These are phyloP conservation scores for Trichophyton verrucosum DNA, from an alignment of 2,329 filamentous ascomycete genomes.

Conservation along the genomic window DNA sequence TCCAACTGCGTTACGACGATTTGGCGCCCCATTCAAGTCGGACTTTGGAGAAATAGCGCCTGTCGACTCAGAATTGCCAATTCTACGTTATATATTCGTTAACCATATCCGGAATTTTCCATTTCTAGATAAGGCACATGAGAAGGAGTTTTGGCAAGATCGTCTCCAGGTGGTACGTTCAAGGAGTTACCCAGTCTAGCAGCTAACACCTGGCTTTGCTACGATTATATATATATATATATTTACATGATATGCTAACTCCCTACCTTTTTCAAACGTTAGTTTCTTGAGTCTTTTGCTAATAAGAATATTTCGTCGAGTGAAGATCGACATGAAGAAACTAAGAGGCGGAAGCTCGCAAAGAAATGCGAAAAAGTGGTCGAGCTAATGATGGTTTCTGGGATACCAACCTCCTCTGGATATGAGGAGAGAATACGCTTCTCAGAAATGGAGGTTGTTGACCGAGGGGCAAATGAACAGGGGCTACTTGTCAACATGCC, in stretches of 20 bases:
- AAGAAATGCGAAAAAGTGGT: slow-evolving; percentile 90
- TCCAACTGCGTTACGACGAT: slow-evolving; percentile 84
- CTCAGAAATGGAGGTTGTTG: slow-evolving; percentile 91
- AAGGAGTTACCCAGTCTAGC: background rate
- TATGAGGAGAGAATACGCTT: slow-evolving; percentile 97
- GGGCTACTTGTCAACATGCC: slow-evolving; percentile 77
- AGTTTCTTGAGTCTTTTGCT: slow-evolving; percentile 96
- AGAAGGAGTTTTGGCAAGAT: slow-evolving; percentile 99
- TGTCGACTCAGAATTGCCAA: slow-evolving; percentile 82
- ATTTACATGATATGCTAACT: background rate
- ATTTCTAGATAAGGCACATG: slow-evolving; percentile 87
- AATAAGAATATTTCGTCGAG: slow-evolving; percentile 95
- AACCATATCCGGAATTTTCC: slow-evolving; percentile 97
- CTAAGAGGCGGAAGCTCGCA: slow-evolving; percentile 83
- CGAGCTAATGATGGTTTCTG: slow-evolving; percentile 99
- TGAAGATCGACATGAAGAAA: slow-evolving; percentile 90
- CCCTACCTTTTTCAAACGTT: background rate
- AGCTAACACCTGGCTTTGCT: background rate
- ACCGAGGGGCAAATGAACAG: slow-evolving; percentile 81
- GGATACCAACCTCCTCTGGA: slow-evolving; percentile 85
- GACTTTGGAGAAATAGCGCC: slow-evolving; percentile 86
- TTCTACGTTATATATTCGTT: slow-evolving; percentile 93
- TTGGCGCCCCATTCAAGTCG: slow-evolving; percentile 89
- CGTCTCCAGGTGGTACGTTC: slow-evolving; percentile 77
- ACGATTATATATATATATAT: background rate